These are phyloP conservation scores for Emergomyces pasteurianus DNA, from an alignment of 2,329 filamentous ascomycete genomes.

Conservation along the genomic window DNA sequence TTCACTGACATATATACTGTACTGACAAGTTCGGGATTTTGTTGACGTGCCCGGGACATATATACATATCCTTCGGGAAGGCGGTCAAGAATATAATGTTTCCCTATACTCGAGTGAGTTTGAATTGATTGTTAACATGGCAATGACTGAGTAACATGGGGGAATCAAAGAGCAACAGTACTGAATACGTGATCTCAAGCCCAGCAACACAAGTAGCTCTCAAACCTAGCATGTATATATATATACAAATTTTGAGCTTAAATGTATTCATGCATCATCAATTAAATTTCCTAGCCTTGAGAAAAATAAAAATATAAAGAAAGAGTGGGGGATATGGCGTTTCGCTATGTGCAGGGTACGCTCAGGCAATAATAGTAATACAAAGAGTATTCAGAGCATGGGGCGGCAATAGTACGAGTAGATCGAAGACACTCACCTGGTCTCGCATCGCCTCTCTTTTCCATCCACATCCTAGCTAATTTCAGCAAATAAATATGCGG, in stretches of 20 bases:
- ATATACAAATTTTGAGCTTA: background rate
- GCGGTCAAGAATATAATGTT: slow-evolving; percentile 39
- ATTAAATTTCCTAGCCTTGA: background rate
- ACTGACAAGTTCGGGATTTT: slow-evolving; percentile 24
- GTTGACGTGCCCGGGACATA: slow-evolving; percentile 37
- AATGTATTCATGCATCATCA: background rate
- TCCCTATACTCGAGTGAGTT: slow-evolving; percentile 17
- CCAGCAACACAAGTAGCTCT: background rate
- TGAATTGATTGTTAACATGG: background rate
- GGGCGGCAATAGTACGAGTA: background rate
- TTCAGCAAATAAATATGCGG: slow-evolving; percentile 34
- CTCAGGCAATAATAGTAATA: background rate
- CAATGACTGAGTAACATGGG: background rate
- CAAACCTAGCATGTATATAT: background rate
- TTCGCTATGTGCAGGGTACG: background rate
- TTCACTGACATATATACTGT: background rate
- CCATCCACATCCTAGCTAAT: slow-evolving; percentile 39
- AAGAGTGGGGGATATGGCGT: background rate
- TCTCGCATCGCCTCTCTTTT: slow-evolving; percentile 27
- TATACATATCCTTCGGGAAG: slow-evolving; percentile 45
- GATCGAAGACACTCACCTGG: slow-evolving; percentile 19
- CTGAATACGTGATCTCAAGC: background rate
- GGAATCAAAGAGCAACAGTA: background rate
- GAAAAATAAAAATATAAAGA: background rate
- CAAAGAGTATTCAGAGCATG: background rate